Evolutionary conservation across 2,329 filamentous ascomycete species (phyloP).

Genomic region (Aspergillus fischeri): DNA sequence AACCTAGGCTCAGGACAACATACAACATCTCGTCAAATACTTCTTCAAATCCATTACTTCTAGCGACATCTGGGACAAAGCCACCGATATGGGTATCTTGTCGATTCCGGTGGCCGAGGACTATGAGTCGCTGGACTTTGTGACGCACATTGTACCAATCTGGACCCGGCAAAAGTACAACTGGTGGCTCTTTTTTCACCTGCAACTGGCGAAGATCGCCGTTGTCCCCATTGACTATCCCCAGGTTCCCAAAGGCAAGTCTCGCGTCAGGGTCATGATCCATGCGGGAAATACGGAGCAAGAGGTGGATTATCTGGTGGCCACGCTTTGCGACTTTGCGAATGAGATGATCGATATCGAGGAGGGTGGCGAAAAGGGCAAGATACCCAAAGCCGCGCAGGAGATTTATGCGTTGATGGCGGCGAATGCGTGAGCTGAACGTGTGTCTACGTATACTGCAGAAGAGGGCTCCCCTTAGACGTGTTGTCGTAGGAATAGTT

Average conservation of each 20-base stretch:
- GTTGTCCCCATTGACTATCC: conserved; percentile 51
- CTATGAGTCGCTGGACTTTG: conserved; percentile 32
- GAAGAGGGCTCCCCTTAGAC: not conserved
- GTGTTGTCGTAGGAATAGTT: no score
- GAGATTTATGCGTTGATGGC: not conserved
- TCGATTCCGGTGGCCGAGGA: conserved; percentile 5
- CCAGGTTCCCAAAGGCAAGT: conserved; percentile 55
- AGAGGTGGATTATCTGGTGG: not conserved
- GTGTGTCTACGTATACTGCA: no score
- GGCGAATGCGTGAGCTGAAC: not conserved
- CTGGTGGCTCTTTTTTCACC: conserved; percentile 28
- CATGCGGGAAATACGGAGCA: conserved; percentile 55
- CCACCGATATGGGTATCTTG: conserved; percentile 6
- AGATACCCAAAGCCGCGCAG: not conserved
- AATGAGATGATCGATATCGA: not conserved
- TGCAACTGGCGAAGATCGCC: conserved; percentile 37
- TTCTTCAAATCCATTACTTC: conserved; percentile 5
- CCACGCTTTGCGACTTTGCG: not conserved
- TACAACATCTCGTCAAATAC: conserved; percentile 5
- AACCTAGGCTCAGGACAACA: conserved; percentile 12
- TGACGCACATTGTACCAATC: conserved; percentile 38
- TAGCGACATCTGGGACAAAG: conserved; percentile 6
- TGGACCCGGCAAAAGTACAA: conserved; percentile 35
- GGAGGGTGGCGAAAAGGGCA: not conserved
- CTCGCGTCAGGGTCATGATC: conserved; percentile 58